Evolutionary conservation across 345 rosid genomes (phyloP).

Genomic region (Populus nigra): DNA sequence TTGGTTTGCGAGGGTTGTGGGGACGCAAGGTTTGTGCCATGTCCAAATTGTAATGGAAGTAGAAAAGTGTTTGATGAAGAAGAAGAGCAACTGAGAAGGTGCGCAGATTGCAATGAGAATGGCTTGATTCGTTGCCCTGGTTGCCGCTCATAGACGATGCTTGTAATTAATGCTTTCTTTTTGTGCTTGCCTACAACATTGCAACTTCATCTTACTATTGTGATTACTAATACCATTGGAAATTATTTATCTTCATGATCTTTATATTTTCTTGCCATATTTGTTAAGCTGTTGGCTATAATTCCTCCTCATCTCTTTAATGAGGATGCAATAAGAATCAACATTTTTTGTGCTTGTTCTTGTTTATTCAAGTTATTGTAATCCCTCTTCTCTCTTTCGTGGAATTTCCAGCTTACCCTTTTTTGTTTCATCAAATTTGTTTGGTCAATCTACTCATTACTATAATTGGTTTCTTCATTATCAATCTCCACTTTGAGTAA

Average conservation of each 20-base stretch:
- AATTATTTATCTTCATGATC: background rate
- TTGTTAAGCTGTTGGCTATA: background rate
- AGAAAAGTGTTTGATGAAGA: constrained; percentile 43
- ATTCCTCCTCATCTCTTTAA: constrained; percentile 2
- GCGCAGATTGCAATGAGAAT: constrained; percentile 46
- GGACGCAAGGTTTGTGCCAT: constrained; percentile 47
- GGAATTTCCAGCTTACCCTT: background rate
- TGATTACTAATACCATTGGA: background rate
- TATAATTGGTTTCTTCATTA: background rate
- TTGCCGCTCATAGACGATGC: constrained; percentile 30
- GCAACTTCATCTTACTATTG: background rate
- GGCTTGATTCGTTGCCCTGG: constrained; percentile 47
- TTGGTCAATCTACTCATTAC: background rate
- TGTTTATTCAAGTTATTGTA: background rate
- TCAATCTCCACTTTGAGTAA: background rate
- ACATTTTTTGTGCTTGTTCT: background rate
- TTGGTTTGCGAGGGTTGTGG: constrained; percentile 42
- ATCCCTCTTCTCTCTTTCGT: background rate
- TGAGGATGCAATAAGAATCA: constrained; percentile 1
- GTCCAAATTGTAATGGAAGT: constrained; percentile 43
- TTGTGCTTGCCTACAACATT: background rate
- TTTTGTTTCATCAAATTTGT: background rate
- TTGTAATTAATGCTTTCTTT: background rate
- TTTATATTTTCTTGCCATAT: background rate
- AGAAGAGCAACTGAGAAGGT: constrained; percentile 30